These are phyloP conservation scores for Fragaria nilgerrensis DNA, from an alignment of 306 rosid genomes.

Conservation along the genomic window DNA sequence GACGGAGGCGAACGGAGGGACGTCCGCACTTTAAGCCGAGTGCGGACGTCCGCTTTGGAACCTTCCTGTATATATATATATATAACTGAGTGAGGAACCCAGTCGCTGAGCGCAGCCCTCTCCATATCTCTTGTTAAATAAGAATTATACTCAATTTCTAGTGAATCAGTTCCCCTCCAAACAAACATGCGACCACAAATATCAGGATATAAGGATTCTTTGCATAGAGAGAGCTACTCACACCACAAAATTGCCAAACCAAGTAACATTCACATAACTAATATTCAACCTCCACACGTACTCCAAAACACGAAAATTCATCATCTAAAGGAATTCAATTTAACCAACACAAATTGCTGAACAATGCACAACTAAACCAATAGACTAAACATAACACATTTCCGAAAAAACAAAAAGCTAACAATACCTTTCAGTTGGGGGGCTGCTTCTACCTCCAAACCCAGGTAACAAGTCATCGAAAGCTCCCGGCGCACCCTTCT, in stretches of 20 bases:
- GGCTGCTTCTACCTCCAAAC: slow-evolving; percentile 53
- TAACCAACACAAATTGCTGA: background rate
- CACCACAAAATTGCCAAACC: background rate
- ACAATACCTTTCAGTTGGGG: slow-evolving; percentile 62
- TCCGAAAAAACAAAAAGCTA: background rate
- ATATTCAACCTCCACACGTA: background rate
- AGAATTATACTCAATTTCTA: background rate
- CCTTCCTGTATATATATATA: background rate
- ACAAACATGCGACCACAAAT: too few relatives aligned
- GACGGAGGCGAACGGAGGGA: too few relatives aligned
- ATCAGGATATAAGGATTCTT: too few relatives aligned
- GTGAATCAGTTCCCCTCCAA: background rate
- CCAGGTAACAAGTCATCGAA: slow-evolving; percentile 87
- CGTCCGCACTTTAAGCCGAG: too few relatives aligned
- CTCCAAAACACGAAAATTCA: background rate
- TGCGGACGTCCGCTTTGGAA: too few relatives aligned
- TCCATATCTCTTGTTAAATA: background rate
- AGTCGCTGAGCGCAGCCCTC: background rate
- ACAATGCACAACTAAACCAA: background rate
- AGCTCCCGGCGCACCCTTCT: slow-evolving; percentile 40
- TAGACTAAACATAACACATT: background rate
- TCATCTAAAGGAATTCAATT: background rate
- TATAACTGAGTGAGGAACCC: background rate
- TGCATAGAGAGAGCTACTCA: background rate
- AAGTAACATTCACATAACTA: background rate